These are phyloP conservation scores for Raphanus raphanistrum DNA, from an alignment of 345 rosid species.

Conservation along the genomic window DNA sequence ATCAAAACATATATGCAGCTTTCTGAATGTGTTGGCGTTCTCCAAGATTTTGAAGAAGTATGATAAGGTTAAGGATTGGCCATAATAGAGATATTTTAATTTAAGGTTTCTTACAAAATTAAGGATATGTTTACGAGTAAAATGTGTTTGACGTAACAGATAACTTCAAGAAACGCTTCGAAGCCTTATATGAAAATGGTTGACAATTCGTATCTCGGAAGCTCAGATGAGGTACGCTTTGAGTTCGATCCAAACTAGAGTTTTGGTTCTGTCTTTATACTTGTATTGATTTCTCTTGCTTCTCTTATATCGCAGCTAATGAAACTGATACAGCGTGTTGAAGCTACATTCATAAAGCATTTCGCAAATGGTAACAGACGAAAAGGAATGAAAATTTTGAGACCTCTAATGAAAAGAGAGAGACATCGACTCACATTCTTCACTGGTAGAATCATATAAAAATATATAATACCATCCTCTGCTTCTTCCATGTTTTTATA, in stretches of 20 bases:
- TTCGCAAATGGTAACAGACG: slow-evolving; percentile 59
- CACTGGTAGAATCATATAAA: slow-evolving; percentile 39
- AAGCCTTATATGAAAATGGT: slow-evolving; percentile 46
- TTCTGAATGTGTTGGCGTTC: slow-evolving; percentile 56
- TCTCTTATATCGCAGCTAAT: slow-evolving; percentile 36
- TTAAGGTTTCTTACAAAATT: not conserved
- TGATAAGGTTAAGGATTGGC: slow-evolving; percentile 48
- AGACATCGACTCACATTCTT: slow-evolving; percentile 56
- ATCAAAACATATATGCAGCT: slow-evolving; percentile 31
- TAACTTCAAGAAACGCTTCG: slow-evolving; percentile 42
- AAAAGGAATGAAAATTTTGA: slow-evolving; percentile 55
- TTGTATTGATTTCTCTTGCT: slow-evolving; percentile 4
- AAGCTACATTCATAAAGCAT: slow-evolving; percentile 63
- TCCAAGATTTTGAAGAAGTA: slow-evolving; percentile 74
- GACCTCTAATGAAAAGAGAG: slow-evolving; percentile 55
- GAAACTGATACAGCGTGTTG: slow-evolving; percentile 58
- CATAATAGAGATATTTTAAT: not conserved
- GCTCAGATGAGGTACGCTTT: slow-evolving; percentile 34
- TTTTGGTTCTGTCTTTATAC: not conserved
- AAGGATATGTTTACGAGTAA: not conserved
- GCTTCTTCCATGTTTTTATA: not conserved
- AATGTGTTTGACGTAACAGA: slow-evolving; percentile 22
- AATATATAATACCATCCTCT: slow-evolving; percentile 23
- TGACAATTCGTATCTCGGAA: slow-evolving; percentile 46
- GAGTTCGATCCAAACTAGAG: not conserved